Percentiles rank a stretch among this genome's conserved stretches.
phyloP scores from a whole-genome alignment of 352 stramenopile species.

The Phytophthora vignae region DNA sequence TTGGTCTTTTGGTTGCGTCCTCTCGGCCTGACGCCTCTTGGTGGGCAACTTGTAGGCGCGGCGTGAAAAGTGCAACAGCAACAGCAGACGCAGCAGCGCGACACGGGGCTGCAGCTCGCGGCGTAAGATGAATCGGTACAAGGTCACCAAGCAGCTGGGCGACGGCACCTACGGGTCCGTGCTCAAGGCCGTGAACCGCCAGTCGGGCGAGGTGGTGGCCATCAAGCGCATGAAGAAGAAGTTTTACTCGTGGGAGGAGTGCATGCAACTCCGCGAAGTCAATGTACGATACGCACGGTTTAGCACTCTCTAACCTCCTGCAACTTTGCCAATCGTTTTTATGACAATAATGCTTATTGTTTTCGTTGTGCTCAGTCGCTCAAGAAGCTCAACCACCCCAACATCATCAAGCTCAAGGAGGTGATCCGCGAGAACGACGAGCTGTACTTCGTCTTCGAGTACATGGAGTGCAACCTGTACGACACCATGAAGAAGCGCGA shows the following conservation, averaged over 20 bases:
- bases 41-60: background rate
- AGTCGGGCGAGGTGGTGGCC: conserved; percentile 94
- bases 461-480: conserved; percentile 98
- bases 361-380: conserved; percentile 66
- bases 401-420: conserved; percentile 99
- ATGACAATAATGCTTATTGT: conserved; percentile 3
- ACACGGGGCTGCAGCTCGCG: background rate
- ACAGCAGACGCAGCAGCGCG: conserved; percentile 7
- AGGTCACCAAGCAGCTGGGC: conserved; percentile 95
- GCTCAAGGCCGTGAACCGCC: conserved; percentile 94
- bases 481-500: conserved; percentile 96
- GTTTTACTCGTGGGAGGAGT: conserved; percentile 97
- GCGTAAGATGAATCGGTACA: conserved; percentile 92
- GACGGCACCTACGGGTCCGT: conserved; percentile 97
- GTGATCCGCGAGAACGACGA: conserved; percentile 98
- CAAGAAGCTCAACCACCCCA: conserved; percentile 96
- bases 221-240: conserved; percentile 99
- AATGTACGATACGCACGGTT: conserved; percentile 81
- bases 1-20: conserved; percentile 29
- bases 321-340: background rate
- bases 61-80: conserved; percentile 32
- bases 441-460: conserved; percentile 99
- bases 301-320: background rate
- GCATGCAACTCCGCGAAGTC: conserved; percentile 97
- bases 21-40: conserved; percentile 25